Evolutionary conservation across 345 rosid genomes (phyloP).

Genomic region (Atalantia buxifolia): DNA sequence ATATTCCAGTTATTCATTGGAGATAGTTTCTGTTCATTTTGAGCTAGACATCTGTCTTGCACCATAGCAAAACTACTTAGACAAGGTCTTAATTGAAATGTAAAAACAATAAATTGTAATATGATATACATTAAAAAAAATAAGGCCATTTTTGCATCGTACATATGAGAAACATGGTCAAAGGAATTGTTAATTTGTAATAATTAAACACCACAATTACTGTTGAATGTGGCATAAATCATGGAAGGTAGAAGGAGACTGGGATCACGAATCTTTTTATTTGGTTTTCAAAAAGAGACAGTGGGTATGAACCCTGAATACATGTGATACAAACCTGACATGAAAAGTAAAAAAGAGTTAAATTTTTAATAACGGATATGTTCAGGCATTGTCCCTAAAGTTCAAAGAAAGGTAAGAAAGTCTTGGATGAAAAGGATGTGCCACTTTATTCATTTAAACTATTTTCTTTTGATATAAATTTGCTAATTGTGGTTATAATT

Average conservation of each 20-base stretch:
- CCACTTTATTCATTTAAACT: no score
- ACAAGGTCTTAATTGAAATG: no score
- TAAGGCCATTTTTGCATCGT: no score
- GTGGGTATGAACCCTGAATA: neutral
- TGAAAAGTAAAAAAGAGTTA: neutral
- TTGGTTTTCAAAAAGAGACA: neutral
- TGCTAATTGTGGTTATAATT: no score
- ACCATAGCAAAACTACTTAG: no score
- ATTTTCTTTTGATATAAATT: no score
- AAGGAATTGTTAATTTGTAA: neutral
- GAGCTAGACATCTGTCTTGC: neutral
- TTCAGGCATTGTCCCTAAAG: no score
- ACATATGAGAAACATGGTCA: neutral
- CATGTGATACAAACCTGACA: neutral
- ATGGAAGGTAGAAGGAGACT: neutral
- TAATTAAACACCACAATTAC: neutral
- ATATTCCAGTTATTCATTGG: neutral
- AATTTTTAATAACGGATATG: neutral
- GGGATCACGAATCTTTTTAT: neutral
- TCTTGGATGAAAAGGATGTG: no score
- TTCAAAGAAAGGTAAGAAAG: no score
- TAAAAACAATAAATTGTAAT: no score
- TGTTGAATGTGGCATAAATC: neutral
- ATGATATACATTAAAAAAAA: no score
- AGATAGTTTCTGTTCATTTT: neutral